Evolutionary conservation across 176 grass and related monocot genomes (phyloP).

Genomic region (Ensete ventricosum): DNA sequence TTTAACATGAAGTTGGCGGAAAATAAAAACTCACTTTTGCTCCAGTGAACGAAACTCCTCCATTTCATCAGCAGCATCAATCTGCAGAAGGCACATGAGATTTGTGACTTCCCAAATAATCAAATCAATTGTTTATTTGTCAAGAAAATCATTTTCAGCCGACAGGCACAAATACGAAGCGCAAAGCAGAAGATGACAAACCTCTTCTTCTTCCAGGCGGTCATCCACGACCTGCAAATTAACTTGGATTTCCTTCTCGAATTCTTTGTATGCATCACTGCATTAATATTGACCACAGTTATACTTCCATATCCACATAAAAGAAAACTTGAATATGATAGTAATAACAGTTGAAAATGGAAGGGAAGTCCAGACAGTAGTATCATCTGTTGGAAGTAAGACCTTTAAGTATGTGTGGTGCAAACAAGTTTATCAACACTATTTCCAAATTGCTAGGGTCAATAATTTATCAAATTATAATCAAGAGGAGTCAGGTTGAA

Average conservation of each 20-base stretch:
- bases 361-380: background rate
- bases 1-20: background rate
- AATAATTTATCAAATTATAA: too few relatives aligned
- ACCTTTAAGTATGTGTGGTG: background rate
- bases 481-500: too few relatives aligned
- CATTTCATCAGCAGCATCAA: conserved; percentile 91
- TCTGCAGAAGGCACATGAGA: conserved; percentile 33
- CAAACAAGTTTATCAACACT: background rate
- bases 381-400: background rate
- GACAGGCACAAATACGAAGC: background rate
- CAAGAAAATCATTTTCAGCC: background rate
- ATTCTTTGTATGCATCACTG: conserved; percentile 95
- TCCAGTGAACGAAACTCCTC: conserved; percentile 71
- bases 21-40: conserved; percentile 43
- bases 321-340: background rate
- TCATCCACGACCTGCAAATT: conserved; percentile 64
- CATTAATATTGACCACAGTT: conserved; percentile 7
- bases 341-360: background rate
- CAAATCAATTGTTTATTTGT: background rate
- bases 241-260: conserved; percentile 94
- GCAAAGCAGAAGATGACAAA: conserved; percentile 15
- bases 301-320: background rate
- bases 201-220: conserved; percentile 79
- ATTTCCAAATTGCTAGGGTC: background rate
- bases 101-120: background rate